Conservation (phyloP, 805 yeast genomes). For the Spathaspora boniae region DNA sequence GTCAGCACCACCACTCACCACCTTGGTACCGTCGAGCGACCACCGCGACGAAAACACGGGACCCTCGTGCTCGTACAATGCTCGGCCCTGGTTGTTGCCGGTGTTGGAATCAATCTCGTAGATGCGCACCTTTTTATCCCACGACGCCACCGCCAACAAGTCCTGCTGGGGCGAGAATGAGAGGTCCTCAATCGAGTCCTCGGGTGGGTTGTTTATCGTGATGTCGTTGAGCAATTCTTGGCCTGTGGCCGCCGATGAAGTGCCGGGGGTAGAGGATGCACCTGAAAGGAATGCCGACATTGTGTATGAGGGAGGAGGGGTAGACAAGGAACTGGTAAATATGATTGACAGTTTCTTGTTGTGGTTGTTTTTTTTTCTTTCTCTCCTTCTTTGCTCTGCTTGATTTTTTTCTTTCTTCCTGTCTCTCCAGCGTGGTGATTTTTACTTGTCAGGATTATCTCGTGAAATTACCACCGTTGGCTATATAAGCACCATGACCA, state of each 20-base stretch:
- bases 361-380: not conserved
- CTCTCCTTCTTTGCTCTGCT: not conserved
- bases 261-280: slow-evolving; percentile 17
- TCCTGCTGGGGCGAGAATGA: slow-evolving; percentile 87
- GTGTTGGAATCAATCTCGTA: slow-evolving; percentile 74
- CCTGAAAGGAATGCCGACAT: slow-evolving; percentile 36
- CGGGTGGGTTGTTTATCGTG: slow-evolving; percentile 76
- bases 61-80: slow-evolving; percentile 83
- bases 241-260: slow-evolving; percentile 43
- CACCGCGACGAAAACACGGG: slow-evolving; percentile 84
- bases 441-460: too few relatives aligned
- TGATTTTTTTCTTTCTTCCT: not conserved
- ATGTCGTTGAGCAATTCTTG: slow-evolving; percentile 70
- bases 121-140: slow-evolving; percentile 94
- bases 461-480: too few relatives aligned
- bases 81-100: slow-evolving; percentile 84
- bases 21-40: slow-evolving; percentile 83
- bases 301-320: not conserved
- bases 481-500: too few relatives aligned
- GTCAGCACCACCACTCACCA: slow-evolving; percentile 71
- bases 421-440: too few relatives aligned
- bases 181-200: slow-evolving; percentile 81
- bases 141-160: slow-evolving; percentile 73
- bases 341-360: slow-evolving; percentile 1
- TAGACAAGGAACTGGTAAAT: too few relatives aligned